A percentile compares a stretch with the other conserved stretches of the same genome.
Conservation (phyloP, 345 rosid species). For the Brassica napus region DNA sequence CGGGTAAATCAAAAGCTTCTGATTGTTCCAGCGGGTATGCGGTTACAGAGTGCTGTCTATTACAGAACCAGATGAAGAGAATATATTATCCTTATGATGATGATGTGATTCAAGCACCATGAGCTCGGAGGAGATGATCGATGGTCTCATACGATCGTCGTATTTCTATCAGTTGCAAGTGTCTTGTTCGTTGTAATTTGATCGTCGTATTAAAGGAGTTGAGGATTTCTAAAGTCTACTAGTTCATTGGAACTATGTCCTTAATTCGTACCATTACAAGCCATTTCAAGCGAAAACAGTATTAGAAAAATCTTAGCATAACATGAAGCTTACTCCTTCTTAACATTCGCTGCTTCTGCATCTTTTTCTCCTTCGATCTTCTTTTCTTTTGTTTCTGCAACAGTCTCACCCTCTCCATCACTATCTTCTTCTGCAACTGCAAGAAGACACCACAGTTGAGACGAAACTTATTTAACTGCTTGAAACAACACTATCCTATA, state of each 20-base stretch:
- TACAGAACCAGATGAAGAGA: too few species aligned
- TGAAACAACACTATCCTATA: slow-evolving; percentile 15
- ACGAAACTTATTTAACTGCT: background rate
- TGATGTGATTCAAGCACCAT: too few species aligned
- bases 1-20: too few species aligned
- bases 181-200: too few species aligned
- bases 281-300: background rate
- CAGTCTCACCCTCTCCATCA: slow-evolving; percentile 42
- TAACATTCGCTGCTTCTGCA: slow-evolving; percentile 17
- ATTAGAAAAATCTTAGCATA: background rate
- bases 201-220: too few species aligned
- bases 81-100: too few species aligned
- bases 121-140: too few species aligned
- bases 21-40: too few species aligned
- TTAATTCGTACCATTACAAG: background rate
- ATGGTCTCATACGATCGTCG: too few species aligned
- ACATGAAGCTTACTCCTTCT: slow-evolving; percentile 24
- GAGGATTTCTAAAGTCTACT: too few species aligned
- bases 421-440: slow-evolving; percentile 40
- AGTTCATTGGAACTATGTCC: background rate
- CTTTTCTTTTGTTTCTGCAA: slow-evolving; percentile 22
- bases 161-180: too few species aligned
- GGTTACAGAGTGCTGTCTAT: too few species aligned
- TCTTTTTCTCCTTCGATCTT: slow-evolving; percentile 12
- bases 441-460: background rate